phyloP scores from a whole-genome alignment of 345 rosid species.

The Lepidium africanum region DNA sequence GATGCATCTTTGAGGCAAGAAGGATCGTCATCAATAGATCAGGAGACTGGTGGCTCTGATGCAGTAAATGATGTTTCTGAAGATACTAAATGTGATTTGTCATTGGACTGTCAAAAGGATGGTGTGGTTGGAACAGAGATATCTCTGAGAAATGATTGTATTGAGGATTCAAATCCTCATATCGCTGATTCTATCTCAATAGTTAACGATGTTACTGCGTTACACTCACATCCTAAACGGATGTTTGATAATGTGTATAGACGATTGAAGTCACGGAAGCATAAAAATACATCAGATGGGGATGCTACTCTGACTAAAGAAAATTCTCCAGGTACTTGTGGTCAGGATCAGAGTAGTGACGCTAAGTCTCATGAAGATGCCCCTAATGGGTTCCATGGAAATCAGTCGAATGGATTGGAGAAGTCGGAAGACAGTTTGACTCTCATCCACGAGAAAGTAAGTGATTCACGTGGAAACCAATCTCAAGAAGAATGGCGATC shows the following conservation, averaged over 20 bases:
- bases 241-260: constrained; percentile 72
- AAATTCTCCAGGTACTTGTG: constrained; percentile 34
- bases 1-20: constrained; percentile 35
- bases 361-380: constrained; percentile 34
- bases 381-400: constrained; percentile 30
- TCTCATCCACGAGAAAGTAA: constrained; percentile 22
- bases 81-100: constrained; percentile 28
- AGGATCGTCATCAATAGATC: constrained; percentile 21
- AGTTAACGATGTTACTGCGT: constrained; percentile 29
- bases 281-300: constrained; percentile 33
- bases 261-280: constrained; percentile 57
- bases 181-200: constrained; percentile 25
- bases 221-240: constrained; percentile 42
- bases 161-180: constrained; percentile 32
- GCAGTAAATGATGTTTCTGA: constrained; percentile 25
- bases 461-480: constrained; percentile 35
- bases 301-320: constrained; percentile 35
- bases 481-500: constrained; percentile 59
- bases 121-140: constrained; percentile 22
- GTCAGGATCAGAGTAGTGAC: constrained; percentile 28
- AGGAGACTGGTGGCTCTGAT: constrained; percentile 28
- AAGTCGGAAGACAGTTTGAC: constrained; percentile 26
- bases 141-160: constrained; percentile 25
- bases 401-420: constrained; percentile 32
- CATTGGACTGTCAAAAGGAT: constrained; percentile 22